Percentiles rank a stretch among this genome's conserved stretches.
phyloP scores from a whole-genome alignment of 2,329 filamentous ascomycete species.

The Cytospora leucostoma region DNA sequence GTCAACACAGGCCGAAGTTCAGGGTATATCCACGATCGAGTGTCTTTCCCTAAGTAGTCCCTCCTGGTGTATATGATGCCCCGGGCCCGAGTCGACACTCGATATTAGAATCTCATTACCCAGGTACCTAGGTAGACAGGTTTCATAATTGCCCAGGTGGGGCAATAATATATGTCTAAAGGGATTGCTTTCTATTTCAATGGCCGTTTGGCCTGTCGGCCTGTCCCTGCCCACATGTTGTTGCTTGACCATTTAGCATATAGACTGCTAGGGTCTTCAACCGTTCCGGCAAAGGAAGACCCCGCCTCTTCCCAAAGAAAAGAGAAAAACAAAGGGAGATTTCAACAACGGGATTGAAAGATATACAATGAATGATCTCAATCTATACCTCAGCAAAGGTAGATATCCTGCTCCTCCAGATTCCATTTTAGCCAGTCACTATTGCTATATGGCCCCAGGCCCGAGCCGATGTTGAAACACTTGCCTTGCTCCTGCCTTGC shows the following conservation, averaged over 20 bases:
- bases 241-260: neutral
- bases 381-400: neutral
- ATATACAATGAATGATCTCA: too few relatives aligned
- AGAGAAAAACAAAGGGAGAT: too few relatives aligned
- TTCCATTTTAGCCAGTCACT: neutral
- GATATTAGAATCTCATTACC: neutral
- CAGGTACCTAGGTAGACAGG: too few relatives aligned
- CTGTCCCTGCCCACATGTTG: neutral
- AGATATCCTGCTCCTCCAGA: neutral
- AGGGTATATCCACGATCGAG: constrained; percentile 39
- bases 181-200: neutral
- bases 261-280: neutral
- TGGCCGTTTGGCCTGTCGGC: neutral
- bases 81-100: neutral
- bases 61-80: neutral
- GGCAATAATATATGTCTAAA: neutral
- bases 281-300: neutral
- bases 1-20: constrained; percentile 35
- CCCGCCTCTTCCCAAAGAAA: too few relatives aligned
- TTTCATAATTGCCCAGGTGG: too few relatives aligned
- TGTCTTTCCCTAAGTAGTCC: constrained; percentile 37
- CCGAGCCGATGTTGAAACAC: neutral
- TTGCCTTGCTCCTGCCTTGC: neutral
- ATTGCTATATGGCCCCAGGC: neutral
- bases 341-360: too few relatives aligned